Conservation (phyloP, 2,329 filamentous ascomycete species). For the Scopulariopsis brevicaulis region DNA sequence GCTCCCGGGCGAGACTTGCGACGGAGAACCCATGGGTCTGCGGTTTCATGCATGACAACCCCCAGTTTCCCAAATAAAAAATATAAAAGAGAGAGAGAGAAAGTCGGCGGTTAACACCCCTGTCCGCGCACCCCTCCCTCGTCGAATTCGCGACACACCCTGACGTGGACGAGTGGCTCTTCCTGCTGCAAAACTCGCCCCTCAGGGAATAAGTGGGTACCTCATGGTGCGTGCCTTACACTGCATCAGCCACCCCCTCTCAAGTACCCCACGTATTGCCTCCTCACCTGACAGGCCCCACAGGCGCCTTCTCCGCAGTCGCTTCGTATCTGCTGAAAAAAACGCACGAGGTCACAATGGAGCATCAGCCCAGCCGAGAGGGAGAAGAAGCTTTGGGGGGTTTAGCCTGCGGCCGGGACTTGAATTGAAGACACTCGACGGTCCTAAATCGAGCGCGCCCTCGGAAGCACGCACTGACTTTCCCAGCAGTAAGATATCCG, state of each 20-base stretch:
- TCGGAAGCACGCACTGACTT: too few relatives aligned
- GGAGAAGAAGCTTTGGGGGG: too few relatives aligned
- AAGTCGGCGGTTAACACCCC: background rate
- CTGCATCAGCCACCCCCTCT: background rate
- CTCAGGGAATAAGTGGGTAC: background rate
- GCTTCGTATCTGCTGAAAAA: too few relatives aligned
- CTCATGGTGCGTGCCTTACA: background rate
- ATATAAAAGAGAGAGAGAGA: background rate
- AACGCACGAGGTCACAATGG: too few relatives aligned
- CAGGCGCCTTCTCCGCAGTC: too few relatives aligned
- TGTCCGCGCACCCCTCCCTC: background rate
- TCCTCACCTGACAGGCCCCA: too few relatives aligned
- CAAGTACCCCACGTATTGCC: background rate
- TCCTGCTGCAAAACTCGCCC: background rate
- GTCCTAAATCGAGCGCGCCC: too few relatives aligned
- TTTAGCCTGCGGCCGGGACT: too few relatives aligned
- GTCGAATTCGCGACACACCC: background rate
- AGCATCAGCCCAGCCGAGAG: too few relatives aligned
- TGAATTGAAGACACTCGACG: too few relatives aligned
- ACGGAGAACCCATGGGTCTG: constrained; percentile 1
- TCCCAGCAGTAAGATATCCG: too few relatives aligned
- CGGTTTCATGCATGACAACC: constrained; percentile 2
- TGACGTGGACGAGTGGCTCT: background rate
- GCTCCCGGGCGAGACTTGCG: background rate
- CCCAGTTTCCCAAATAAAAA: background rate